A percentile compares a stretch with the other conserved stretches of the same genome.
These are phyloP conservation scores for Annulohypoxylon moriforme DNA, from an alignment of 495 filamentous ascomycete genomes.

Conservation along the genomic window DNA sequence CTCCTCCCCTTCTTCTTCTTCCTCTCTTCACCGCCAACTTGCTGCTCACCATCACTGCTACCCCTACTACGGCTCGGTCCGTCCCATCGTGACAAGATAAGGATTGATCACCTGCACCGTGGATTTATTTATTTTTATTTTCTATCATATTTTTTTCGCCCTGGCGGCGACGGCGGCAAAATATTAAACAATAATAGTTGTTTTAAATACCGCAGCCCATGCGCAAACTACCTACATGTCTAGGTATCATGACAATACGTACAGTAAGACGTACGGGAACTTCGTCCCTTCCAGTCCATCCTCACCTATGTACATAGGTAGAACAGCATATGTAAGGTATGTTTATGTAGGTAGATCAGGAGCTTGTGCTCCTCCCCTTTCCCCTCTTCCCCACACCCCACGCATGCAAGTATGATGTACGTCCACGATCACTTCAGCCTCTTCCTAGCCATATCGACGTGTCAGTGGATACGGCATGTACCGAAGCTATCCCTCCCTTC, in stretches of 20 bases:
- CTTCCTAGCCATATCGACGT: constrained; percentile 23
- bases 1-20: not conserved
- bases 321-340: not conserved
- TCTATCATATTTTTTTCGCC: not conserved
- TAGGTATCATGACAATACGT: not conserved
- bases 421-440: constrained; percentile 36
- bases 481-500: constrained; percentile 29
- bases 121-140: not conserved
- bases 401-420: constrained; percentile 40
- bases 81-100: constrained; percentile 29
- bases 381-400: constrained; percentile 23
- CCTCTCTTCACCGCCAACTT: not conserved
- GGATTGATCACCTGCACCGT: constrained; percentile 30
- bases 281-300: not conserved
- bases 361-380: not conserved
- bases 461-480: constrained; percentile 32
- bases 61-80: constrained; percentile 33
- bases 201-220: constrained; percentile 1
- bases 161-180: constrained; percentile 39
- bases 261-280: constrained; percentile 9
- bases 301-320: not conserved
- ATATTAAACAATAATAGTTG: not conserved
- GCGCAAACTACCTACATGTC: not conserved
- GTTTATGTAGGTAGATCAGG: constrained; percentile 6
- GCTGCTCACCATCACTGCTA: not conserved